phyloP scores from a whole-genome alignment of 1,284 basidiomycete species.

The Abortiporus biennis region DNA sequence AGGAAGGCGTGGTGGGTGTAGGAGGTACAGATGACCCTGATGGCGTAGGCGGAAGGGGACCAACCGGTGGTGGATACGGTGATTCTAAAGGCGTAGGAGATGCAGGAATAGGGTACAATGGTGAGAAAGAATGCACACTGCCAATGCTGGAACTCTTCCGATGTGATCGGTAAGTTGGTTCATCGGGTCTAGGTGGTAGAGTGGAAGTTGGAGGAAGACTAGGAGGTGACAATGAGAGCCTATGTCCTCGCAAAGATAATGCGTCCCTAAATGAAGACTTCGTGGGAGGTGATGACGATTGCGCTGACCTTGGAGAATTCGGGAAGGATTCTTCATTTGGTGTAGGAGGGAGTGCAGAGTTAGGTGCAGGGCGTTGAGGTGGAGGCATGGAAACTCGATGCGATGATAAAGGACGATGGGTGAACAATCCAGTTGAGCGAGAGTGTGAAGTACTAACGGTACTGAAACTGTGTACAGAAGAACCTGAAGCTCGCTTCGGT shows the following conservation, averaged over 20 bases:
- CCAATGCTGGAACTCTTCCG: conserved; percentile 35
- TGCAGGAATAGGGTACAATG: conserved; percentile 37
- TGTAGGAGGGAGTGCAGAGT: conserved; percentile 60
- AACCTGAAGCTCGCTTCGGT: conserved; percentile 53
- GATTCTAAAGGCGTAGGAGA: conserved; percentile 33
- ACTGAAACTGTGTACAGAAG: conserved; percentile 44
- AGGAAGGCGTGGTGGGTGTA: conserved; percentile 13
- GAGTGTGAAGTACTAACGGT: conserved; percentile 35
- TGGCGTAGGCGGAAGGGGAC: conserved; percentile 29
- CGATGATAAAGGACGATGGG: conserved; percentile 24
- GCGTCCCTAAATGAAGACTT: conserved; percentile 49
- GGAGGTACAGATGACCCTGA: conserved; percentile 19
- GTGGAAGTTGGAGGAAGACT: conserved; percentile 50
- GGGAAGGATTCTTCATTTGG: conserved; percentile 18
- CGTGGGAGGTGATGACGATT: conserved; percentile 18
- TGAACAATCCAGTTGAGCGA: conserved; percentile 15
- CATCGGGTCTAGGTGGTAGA: conserved; percentile 58
- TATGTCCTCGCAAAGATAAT: conserved; percentile 43
- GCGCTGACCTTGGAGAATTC: conserved; percentile 21
- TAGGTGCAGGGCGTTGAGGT: conserved; percentile 63
- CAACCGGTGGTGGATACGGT: conserved; percentile 39
- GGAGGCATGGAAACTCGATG: conserved; percentile 59
- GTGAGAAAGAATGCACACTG: conserved; percentile 19
- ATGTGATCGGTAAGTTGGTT: conserved; percentile 27
- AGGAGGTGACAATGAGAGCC: conserved; percentile 57